Conservation (phyloP, 805 yeast genomes). For the Scheffersomyces coipomensis region DNA sequence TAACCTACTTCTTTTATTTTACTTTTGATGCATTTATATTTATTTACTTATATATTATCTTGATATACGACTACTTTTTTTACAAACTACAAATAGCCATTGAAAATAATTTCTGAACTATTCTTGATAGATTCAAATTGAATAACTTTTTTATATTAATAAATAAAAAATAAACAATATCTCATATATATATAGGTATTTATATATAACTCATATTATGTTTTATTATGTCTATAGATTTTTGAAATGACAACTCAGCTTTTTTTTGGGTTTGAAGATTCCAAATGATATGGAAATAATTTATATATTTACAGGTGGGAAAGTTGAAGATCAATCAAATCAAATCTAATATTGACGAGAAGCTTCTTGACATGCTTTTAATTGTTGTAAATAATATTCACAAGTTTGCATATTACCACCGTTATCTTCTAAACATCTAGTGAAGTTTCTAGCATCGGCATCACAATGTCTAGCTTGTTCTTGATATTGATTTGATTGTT, state of each 20-base stretch:
- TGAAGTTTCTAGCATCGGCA: slow-evolving; percentile 89
- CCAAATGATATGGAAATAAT: background rate
- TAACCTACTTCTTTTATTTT: too few relatives aligned
- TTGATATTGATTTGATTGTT: slow-evolving; percentile 33
- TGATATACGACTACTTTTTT: too few relatives aligned
- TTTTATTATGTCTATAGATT: slow-evolving; percentile 1
- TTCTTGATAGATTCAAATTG: too few relatives aligned
- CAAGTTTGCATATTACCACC: slow-evolving; percentile 95
- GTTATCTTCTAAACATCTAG: slow-evolving; percentile 92
- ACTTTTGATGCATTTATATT: too few relatives aligned
- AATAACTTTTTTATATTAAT: too few relatives aligned
- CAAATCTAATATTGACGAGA: slow-evolving; percentile 72
- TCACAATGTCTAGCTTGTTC: slow-evolving; percentile 69
- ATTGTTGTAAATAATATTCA: slow-evolving; percentile 94
- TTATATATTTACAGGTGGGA: too few relatives aligned
- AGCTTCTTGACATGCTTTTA: slow-evolving; percentile 96
- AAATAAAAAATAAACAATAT: too few relatives aligned
- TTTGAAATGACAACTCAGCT: background rate
- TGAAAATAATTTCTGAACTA: too few relatives aligned
- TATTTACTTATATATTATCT: too few relatives aligned
- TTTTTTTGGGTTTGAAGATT: background rate
- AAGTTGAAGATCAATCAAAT: background rate
- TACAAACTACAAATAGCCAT: too few relatives aligned
- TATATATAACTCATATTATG: too few relatives aligned
- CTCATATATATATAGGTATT: too few relatives aligned